phyloP scores from a whole-genome alignment of 805 yeast genomes.

The Pichia occidentalis region DNA sequence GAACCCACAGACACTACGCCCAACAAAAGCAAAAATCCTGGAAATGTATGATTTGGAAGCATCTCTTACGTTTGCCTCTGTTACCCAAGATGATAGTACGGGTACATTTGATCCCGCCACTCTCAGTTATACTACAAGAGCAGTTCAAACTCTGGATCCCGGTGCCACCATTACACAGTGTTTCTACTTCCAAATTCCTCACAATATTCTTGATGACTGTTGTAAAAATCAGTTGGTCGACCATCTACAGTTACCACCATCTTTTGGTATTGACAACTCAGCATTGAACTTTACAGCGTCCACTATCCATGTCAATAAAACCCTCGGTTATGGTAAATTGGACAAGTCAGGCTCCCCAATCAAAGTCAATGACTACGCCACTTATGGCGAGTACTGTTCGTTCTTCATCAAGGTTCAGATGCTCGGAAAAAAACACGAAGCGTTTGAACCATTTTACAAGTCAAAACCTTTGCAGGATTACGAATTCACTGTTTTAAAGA shows the following conservation, averaged over 20 bases:
- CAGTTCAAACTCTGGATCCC: too few species aligned
- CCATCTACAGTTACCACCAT: conserved; percentile 35
- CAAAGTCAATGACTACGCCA: conserved; percentile 38
- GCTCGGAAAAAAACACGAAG: conserved; percentile 37
- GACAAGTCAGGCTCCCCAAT: conserved; percentile 45
- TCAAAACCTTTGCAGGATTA: conserved; percentile 17
- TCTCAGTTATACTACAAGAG: too few species aligned
- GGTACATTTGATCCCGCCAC: too few species aligned
- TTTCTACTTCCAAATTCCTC: too few species aligned
- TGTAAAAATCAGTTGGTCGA: conserved; percentile 19
- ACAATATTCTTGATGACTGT: too few species aligned
- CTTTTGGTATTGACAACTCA: conserved; percentile 29
- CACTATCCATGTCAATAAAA: conserved; percentile 26
- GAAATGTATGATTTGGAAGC: conserved; percentile 47
- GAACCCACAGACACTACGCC: conserved; percentile 2
- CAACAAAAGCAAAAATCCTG: conserved; percentile 30
- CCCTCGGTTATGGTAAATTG: conserved; percentile 47
- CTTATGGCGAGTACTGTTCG: conserved; percentile 35
- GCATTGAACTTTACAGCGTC: conserved; percentile 7
- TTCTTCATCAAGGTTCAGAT: conserved; percentile 48
- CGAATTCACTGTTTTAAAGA: conserved; percentile 20
- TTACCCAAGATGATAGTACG: too few species aligned
- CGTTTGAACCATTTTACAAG: conserved; percentile 19
- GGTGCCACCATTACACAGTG: too few species aligned
- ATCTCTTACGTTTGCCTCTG: too few species aligned